Conservation (phyloP, 2,329 filamentous ascomycete species). For the Colletotrichum kahawae region DNA sequence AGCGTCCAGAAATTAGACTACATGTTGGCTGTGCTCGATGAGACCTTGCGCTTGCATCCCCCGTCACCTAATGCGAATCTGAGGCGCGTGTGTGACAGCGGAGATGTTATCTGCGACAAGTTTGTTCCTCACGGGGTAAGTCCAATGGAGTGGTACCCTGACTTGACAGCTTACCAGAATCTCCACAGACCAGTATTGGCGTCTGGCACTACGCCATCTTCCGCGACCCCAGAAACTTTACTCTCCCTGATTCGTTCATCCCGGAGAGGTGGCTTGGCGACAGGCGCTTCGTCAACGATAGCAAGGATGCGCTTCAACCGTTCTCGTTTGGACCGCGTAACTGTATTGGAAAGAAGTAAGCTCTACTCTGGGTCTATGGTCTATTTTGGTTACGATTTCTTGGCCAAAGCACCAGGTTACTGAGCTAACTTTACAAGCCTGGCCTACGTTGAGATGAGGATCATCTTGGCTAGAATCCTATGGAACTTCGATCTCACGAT, state of each 20-base stretch:
- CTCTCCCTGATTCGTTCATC: background rate
- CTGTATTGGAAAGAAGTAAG: conserved; percentile 37
- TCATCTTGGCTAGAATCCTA: background rate
- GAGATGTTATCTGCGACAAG: conserved; percentile 33
- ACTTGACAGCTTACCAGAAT: background rate
- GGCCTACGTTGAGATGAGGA: background rate
- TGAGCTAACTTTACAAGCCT: background rate
- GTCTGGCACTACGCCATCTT: background rate
- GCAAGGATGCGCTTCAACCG: conserved; percentile 27
- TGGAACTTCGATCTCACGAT: conserved; percentile 54
- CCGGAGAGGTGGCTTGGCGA: conserved; percentile 38
- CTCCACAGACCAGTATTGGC: background rate
- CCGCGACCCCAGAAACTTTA: background rate
- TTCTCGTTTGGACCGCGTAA: conserved; percentile 32
- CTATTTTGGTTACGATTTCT: background rate
- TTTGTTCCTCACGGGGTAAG: conserved; percentile 39
- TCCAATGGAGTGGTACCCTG: background rate
- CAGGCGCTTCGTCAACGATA: conserved; percentile 24
- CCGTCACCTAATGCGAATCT: conserved; percentile 24
- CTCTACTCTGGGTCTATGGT: background rate
- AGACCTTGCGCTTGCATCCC: conserved; percentile 42
- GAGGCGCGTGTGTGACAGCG: conserved; percentile 30
- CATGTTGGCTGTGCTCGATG: conserved; percentile 38
- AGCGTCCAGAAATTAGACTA: conserved; percentile 33
- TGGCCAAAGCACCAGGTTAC: background rate